Evolutionary conservation across 768 basidiomycete genomes (phyloP).

Genomic region (Boletus fagicola): DNA sequence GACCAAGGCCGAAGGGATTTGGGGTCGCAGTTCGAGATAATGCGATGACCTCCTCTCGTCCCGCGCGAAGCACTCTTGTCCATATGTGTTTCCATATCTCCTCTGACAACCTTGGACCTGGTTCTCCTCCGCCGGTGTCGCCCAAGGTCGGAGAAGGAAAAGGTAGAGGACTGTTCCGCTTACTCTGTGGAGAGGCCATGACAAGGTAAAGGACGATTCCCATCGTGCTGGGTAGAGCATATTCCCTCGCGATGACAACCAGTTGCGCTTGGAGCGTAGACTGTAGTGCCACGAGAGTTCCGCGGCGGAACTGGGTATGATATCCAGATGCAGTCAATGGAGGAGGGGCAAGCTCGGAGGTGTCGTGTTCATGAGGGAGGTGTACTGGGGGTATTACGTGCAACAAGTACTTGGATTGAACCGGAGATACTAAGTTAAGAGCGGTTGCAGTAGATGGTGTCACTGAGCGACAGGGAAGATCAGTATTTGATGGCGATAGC

Average conservation of each 20-base stretch:
- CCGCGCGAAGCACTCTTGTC: constrained; percentile 64
- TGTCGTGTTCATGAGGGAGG: constrained; percentile 62
- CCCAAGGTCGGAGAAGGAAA: constrained; percentile 13
- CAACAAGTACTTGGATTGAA: constrained; percentile 68
- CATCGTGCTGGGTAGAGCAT: constrained; percentile 81
- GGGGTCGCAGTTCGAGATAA: constrained; percentile 37
- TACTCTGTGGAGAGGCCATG: constrained; percentile 32
- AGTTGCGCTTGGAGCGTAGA: constrained; percentile 82
- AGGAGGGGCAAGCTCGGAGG: constrained; percentile 49
- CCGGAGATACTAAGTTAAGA: constrained; percentile 36
- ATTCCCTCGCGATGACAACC: constrained; percentile 87
- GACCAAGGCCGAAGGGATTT: constrained; percentile 44
- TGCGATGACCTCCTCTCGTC: constrained; percentile 44
- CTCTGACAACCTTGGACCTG: constrained; percentile 82
- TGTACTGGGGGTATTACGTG: constrained; percentile 80
- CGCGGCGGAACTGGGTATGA: constrained; percentile 75
- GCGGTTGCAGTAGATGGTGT: constrained; percentile 46
- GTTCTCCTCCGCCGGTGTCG: constrained; percentile 45
- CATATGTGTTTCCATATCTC: constrained; percentile 89
- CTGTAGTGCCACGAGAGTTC: constrained; percentile 83
- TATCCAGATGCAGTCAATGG: constrained; percentile 68
- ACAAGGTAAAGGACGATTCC: constrained; percentile 86
- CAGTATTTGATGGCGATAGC: constrained; percentile 20
- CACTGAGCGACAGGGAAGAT: constrained; percentile 47
- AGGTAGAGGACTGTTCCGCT: constrained; percentile 16